Conservation (phyloP, 768 basidiomycete species). For the Kockovaella imperatae region DNA sequence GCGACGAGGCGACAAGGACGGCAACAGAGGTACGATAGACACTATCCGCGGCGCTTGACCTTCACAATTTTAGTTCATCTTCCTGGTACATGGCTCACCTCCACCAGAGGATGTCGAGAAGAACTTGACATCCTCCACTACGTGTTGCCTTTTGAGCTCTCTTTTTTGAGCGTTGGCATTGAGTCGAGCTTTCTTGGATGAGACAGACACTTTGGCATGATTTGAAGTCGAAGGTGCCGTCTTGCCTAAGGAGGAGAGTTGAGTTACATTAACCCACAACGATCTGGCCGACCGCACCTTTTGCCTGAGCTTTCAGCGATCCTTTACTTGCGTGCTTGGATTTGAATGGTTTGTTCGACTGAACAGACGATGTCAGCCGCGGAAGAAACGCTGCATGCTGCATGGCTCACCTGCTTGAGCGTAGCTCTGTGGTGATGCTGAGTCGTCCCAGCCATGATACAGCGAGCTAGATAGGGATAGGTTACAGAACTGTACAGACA, state of each 20-base stretch:
- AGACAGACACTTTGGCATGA: conserved; percentile 44
- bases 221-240: conserved; percentile 46
- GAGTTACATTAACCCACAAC: background rate
- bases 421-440: conserved; percentile 68
- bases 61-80: conserved; percentile 56
- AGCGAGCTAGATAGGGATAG: background rate
- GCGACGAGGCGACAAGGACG: conserved; percentile 54
- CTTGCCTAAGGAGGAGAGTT: conserved; percentile 44
- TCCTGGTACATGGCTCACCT: conserved; percentile 50
- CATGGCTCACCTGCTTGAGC: conserved; percentile 64
- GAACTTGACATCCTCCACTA: conserved; percentile 71
- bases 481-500: too few species aligned
- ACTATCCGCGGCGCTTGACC: conserved; percentile 63
- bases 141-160: conserved; percentile 70
- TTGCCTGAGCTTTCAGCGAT: conserved; percentile 70
- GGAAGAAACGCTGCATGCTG: background rate
- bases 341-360: conserved; percentile 91
- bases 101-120: conserved; percentile 39
- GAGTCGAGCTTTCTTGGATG: conserved; percentile 34
- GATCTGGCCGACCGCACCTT: conserved; percentile 55
- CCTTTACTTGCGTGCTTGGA: conserved; percentile 83
- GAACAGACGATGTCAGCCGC: too few species aligned
- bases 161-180: conserved; percentile 53
- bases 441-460: conserved; percentile 7
- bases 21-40: conserved; percentile 73